Base-by-base conservation (phyloP, 2,329 filamentous ascomycete species). In the Salinomyces thailandicus region DNA sequence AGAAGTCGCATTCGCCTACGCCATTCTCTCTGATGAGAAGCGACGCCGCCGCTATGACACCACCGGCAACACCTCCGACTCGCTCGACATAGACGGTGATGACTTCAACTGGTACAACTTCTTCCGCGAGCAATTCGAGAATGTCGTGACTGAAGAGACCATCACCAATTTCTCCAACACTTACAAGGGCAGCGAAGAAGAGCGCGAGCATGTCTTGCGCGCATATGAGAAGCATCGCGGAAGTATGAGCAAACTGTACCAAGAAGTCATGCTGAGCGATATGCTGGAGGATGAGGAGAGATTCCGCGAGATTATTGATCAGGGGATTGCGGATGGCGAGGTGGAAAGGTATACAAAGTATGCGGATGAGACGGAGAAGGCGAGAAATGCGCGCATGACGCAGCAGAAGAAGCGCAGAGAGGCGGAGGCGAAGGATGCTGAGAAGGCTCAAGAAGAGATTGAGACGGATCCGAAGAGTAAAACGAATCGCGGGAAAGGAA, bases 1-100 rank as follows among this genome's bases (percentile, higher is more conserved):
- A 62, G 71, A 81, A 49, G 78, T 98, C 49, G 89, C 89, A 16
- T 89, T 95, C 53, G 89, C 91, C 35, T 94, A 96, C 56, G 89
- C 86, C 20, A 75, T 98, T 33, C 81, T 98, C 22, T 94, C 85
- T 19, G 85, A 95, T 50, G 71, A 81, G 15, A 69, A 71, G 14
- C 77, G 91, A 36, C 82, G 91, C 48, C 77, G 78, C 50, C 82
- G 85, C 41, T 98, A 94, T 66, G 89, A 98, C 57, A 70, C 73
- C 36, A 96, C 89, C 0, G 91, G 91, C 37, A 91, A 81, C 38
- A 96, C 87, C 0, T 77, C 83, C 8, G 87, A 95, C 55, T 79
- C 77, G 6, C 74, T 93, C 15, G 72, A 71, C 35, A 52, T 80
- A 19, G 62, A 69, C 8, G 77, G 66, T 38, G 79, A 84, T 41